These are phyloP conservation scores for Solanum hybrid DNA, from an alignment of 305 asterid genomes.

Conservation along the genomic window DNA sequence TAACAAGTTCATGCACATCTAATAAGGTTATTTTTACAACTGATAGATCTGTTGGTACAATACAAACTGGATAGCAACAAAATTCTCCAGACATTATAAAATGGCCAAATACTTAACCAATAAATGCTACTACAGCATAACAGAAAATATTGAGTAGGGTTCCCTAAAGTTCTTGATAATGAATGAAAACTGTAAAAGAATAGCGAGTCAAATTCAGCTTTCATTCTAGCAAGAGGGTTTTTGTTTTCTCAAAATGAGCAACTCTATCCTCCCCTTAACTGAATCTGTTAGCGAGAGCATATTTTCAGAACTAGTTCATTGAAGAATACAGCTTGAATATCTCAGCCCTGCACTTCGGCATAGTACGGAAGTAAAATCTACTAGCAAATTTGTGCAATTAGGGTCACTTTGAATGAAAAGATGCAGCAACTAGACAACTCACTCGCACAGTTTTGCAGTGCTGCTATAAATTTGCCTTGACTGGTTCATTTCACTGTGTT, in stretches of 20 bases:
- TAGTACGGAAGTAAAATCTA: not conserved
- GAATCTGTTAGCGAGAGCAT: not conserved
- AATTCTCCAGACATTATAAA: not conserved
- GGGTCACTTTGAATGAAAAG: not conserved
- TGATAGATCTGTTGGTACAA: not conserved
- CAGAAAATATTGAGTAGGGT: not conserved
- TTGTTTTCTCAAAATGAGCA: not conserved
- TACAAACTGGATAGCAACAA: not conserved
- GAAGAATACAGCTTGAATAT: not conserved
- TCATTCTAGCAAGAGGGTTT: not conserved
- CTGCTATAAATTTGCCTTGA: constrained; percentile 73
- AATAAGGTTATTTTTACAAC: not conserved
- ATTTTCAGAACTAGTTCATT: not conserved
- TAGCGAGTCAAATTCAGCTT: not conserved
- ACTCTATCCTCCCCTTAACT: not conserved
- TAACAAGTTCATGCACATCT: not conserved
- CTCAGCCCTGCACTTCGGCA: not conserved
- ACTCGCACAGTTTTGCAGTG: constrained; percentile 99
- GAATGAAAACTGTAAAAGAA: not conserved
- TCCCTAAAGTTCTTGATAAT: not conserved
- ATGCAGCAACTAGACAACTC: constrained; percentile 25
- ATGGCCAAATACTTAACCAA: not conserved
- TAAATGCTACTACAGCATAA: not conserved
- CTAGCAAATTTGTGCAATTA: not conserved
- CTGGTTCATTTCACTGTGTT: constrained; percentile 63